Percentiles rank a stretch among this genome's conserved stretches.
phyloP scores from a whole-genome alignment of 139 green algal species.

The Medakamo hakoo region DNA sequence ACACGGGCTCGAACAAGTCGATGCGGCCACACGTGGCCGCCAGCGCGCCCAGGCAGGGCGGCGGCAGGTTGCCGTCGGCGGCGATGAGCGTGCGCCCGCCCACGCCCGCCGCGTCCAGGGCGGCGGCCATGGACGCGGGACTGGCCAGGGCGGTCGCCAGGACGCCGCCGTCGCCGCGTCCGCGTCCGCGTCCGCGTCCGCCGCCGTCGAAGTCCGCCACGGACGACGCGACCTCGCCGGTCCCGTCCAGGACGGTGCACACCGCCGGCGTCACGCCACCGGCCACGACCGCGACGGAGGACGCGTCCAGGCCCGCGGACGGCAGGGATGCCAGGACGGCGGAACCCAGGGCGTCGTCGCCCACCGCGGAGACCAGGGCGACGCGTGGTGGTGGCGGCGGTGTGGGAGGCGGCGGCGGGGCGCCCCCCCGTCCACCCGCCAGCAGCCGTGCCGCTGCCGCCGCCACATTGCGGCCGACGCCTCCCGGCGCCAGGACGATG shows the following conservation, averaged over 20 bases:
- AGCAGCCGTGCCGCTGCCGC: not conserved
- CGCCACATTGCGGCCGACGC: not conserved
- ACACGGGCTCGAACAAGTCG: not conserved
- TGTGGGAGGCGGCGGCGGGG: too few relatives aligned
- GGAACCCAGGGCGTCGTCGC: not conserved
- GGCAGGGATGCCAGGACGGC: not conserved
- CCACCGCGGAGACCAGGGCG: not conserved
- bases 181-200: not conserved
- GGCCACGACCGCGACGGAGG: not conserved
- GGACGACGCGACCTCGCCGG: not conserved
- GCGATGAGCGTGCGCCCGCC: too few relatives aligned
- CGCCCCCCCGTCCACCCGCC: too few relatives aligned
- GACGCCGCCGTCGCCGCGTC: not conserved
- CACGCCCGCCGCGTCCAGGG: too few relatives aligned
- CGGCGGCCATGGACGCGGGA: not conserved
- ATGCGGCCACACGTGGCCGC: not conserved
- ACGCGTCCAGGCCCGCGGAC: not conserved
- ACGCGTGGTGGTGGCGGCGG: not conserved
- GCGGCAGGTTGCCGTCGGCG: not conserved
- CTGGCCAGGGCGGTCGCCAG: not conserved
- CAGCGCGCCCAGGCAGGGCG: not conserved
- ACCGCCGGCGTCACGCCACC: not conserved
- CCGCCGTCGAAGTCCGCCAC: not conserved
- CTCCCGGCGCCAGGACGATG: not conserved
- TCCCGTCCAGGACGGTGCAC: not conserved